Base-by-base conservation (phyloP, 176 grass and related monocot genomes). In the Stipa capillata region DNA sequence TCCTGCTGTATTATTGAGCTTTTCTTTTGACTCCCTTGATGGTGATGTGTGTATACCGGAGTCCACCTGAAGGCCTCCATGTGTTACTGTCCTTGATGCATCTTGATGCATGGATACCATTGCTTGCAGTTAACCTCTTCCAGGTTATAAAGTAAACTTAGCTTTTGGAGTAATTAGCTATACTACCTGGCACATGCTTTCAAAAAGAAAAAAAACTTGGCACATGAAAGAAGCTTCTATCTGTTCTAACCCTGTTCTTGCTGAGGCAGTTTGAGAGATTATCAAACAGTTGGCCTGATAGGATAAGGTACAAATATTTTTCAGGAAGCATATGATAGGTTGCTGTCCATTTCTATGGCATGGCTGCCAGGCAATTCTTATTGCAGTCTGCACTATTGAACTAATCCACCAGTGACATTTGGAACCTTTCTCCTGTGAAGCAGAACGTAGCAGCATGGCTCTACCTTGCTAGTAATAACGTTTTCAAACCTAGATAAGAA, bases 1-100 rank as follows among this genome's bases (percentile, higher is more conserved):
- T 75, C 11, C 20, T 76, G n/a, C 27, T 89, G 35, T 70, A 76
- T 80, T 70, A 81, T 81, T 85, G 82, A 55, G 43, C 52, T 63
- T 58, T 71, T 36, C 37, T 69, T 36, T 83, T 72, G 73, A 87
- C 73, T 80, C 17, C 16, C 11, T 14, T 69, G 69, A 51, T 59
- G 50, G 40, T 24, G 81, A 88, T 74, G n/a, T n/a, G 56, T 54
- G 55, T 36, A 17, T 57, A 11, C 15, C 28, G 47, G 62, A 77
- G 52, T 48, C 29, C 52, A 49, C 24, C 20, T 16, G 25, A 79
- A 14, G 37, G 5, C 68, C 52, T 34, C 24, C 31, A 65, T 73
- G 37, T 79, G 12, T 74, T 32, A 59, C 68, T 84, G 36, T 74
- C 62, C 39, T 62, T 84, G 49, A 59, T 58, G 10, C n/a, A n/a